Evolutionary conservation across 148 eudicot species (phyloP).

Genomic region (Rhododendron molle): DNA sequence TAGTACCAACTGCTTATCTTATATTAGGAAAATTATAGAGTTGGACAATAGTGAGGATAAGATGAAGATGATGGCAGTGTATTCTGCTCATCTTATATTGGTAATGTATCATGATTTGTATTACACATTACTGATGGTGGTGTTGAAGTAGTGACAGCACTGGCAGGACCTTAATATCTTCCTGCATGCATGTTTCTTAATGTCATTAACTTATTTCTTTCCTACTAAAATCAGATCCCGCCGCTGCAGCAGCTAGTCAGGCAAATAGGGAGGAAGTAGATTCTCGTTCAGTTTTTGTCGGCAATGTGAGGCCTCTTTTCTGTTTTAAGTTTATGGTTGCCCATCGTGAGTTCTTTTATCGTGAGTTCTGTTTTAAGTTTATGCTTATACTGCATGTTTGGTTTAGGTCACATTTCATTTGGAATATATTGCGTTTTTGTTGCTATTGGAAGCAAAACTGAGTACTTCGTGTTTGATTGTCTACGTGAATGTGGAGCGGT

Average conservation of each 20-base stretch:
- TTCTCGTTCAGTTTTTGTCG: conserved; percentile 79
- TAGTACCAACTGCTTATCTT: neutral
- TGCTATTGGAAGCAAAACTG: neutral
- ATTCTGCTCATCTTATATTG: neutral
- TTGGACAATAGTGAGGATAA: neutral
- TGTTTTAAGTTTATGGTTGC: neutral
- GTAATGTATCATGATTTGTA: neutral
- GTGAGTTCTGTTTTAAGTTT: conserved; percentile 6
- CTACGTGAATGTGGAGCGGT: neutral
- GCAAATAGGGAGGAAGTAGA: conserved; percentile 78
- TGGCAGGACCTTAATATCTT: no score
- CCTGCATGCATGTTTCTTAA: neutral
- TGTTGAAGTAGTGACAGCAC: neutral
- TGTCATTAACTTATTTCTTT: neutral
- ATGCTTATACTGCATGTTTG: neutral
- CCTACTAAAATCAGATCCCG: conserved; percentile 44
- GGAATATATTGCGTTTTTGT: neutral
- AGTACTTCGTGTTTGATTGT: neutral
- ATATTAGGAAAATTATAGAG: neutral
- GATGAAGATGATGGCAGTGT: neutral
- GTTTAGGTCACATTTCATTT: neutral
- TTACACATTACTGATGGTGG: neutral
- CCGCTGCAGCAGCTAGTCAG: conserved; percentile 48
- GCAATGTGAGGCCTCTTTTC: conserved; percentile 54
- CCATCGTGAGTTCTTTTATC: neutral